phyloP scores from a whole-genome alignment of 371 early-diverging fungal genomes.

The Syncephalastrum contaminatum region DNA sequence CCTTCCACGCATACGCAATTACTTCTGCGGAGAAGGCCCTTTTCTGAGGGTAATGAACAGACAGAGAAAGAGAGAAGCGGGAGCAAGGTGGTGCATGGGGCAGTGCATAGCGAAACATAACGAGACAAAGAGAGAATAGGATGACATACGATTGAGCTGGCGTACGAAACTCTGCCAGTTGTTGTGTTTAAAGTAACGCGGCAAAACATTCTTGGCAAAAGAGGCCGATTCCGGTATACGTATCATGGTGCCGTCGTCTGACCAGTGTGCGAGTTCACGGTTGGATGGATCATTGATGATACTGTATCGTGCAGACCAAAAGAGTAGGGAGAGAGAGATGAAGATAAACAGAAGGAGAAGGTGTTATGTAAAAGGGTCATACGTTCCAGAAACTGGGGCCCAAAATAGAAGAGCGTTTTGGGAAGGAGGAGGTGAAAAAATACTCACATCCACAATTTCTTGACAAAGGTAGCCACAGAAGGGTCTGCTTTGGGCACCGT shows the following conservation, averaged over 20 bases:
- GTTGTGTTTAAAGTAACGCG: conserved; percentile 89
- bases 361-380: too few relatives aligned
- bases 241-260: conserved; percentile 71
- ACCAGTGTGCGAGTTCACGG: conserved; percentile 71
- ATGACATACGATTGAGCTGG: conserved; percentile 71
- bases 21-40: too few relatives aligned
- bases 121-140: not conserved
- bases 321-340: not conserved
- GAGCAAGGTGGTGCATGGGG: too few relatives aligned
- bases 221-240: conserved; percentile 66
- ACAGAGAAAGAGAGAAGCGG: not conserved
- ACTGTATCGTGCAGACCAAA: conserved; percentile 19
- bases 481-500: too few relatives aligned
- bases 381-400: too few relatives aligned
- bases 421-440: conserved; percentile 1
- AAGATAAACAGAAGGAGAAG: conserved; percentile 1
- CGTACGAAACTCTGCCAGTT: conserved; percentile 94
- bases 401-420: too few relatives aligned
- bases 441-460: conserved; percentile 64
- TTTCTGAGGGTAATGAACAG: not conserved
- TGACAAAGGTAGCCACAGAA: conserved; percentile 61
- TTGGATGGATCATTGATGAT: conserved; percentile 70
- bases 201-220: conserved; percentile 82
- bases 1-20: too few relatives aligned
- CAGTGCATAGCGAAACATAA: too few relatives aligned